Percentiles rank a stretch among this genome's conserved stretches.
Conservation (phyloP, 2,329 filamentous ascomycete species). For the Calonectria pseudoturangicola region DNA sequence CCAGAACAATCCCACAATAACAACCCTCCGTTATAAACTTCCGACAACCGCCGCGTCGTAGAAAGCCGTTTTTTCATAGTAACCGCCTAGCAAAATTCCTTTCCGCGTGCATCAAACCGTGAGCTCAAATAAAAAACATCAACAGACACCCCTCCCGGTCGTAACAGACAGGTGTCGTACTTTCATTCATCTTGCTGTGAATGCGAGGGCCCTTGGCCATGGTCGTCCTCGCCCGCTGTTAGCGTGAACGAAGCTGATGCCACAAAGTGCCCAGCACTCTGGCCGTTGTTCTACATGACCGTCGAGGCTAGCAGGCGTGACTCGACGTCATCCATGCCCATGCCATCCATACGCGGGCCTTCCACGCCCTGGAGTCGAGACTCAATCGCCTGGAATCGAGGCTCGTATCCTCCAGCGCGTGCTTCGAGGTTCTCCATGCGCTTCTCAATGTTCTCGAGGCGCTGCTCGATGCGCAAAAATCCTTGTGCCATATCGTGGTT, state of each 20-base stretch:
- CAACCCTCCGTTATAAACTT: slow-evolving; percentile 46
- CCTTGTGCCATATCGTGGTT: slow-evolving; percentile 74
- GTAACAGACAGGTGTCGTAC: slow-evolving; percentile 32
- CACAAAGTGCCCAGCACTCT: slow-evolving; percentile 35
- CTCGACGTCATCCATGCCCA: slow-evolving; percentile 68
- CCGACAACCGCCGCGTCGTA: slow-evolving; percentile 41
- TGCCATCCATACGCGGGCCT: slow-evolving; percentile 64
- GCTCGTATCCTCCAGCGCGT: slow-evolving; percentile 64
- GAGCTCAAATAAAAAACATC: slow-evolving; percentile 40
- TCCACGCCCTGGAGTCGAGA: slow-evolving; percentile 65
- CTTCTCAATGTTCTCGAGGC: slow-evolving; percentile 72
- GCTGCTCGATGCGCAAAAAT: slow-evolving; percentile 69
- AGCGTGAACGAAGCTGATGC: slow-evolving; percentile 16
- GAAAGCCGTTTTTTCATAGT: slow-evolving; percentile 44
- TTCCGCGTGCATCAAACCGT: slow-evolving; percentile 33
- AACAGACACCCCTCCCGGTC: slow-evolving; percentile 31
- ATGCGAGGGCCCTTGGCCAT: slow-evolving; percentile 6
- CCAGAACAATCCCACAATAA: slow-evolving; percentile 53
- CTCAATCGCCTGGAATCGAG: slow-evolving; percentile 67
- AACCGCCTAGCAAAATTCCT: slow-evolving; percentile 40
- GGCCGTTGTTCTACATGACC: slow-evolving; percentile 63
- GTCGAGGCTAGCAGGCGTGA: slow-evolving; percentile 65
- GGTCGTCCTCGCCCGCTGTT: slow-evolving; percentile 36
- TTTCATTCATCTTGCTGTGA: slow-evolving; percentile 36
- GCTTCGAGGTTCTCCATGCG: slow-evolving; percentile 73